A percentile compares a stretch with the other conserved stretches of the same genome.
Conservation (phyloP, 2,329 filamentous ascomycete genomes). For the Nemania sp. region DNA sequence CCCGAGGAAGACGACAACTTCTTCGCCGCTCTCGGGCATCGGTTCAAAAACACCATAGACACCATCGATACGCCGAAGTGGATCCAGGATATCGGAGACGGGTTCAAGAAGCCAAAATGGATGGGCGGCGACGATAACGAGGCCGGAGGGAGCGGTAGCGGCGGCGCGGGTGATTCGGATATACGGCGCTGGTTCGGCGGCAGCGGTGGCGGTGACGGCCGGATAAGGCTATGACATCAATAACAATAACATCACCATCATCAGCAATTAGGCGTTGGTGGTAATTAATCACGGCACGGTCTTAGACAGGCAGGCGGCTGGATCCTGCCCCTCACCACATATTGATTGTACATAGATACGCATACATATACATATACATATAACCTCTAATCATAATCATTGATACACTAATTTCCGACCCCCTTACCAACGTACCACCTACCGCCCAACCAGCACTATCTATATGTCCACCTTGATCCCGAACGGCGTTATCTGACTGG, state of each 20-base stretch:
- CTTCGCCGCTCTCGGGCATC: slow-evolving; percentile 79
- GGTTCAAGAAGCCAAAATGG: slow-evolving; percentile 79
- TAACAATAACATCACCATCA: not conserved
- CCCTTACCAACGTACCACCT: not conserved
- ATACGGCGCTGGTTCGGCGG: slow-evolving; percentile 64
- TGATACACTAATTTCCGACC: not conserved
- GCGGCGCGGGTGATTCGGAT: slow-evolving; percentile 43
- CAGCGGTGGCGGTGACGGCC: slow-evolving; percentile 51
- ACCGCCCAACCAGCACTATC: too few relatives aligned
- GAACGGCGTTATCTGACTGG: not conserved
- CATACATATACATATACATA: slow-evolving; percentile 8
- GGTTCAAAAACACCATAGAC: slow-evolving; percentile 91
- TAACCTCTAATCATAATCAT: slow-evolving; percentile 15
- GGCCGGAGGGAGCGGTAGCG: slow-evolving; percentile 39
- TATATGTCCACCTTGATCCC: too few relatives aligned
- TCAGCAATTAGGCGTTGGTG: too few relatives aligned
- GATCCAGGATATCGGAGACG: slow-evolving; percentile 71
- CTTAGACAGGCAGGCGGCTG: slow-evolving; percentile 5
- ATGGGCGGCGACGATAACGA: slow-evolving; percentile 63
- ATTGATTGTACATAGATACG: not conserved
- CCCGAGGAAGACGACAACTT: slow-evolving; percentile 78
- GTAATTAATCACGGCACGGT: slow-evolving; percentile 10
- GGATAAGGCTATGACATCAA: slow-evolving; percentile 37
- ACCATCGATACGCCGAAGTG: slow-evolving; percentile 79
- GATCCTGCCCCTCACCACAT: too few relatives aligned